Evolutionary conservation across 148 eudicot species (phyloP).

Genomic region (Polygonum aviculare): DNA sequence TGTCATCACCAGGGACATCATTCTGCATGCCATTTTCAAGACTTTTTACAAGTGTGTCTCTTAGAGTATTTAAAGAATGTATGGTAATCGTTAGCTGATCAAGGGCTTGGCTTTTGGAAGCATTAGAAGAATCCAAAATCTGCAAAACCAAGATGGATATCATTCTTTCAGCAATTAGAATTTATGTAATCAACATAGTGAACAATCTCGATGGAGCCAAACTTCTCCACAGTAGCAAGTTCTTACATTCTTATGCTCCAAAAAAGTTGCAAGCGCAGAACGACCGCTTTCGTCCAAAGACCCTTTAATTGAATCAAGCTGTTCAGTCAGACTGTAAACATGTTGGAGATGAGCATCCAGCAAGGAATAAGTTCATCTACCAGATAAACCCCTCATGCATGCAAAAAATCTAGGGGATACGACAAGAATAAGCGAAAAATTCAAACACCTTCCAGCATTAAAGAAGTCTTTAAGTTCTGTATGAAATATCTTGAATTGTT

Average conservation of each 20-base stretch:
- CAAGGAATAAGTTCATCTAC: neutral
- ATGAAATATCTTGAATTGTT: constrained; percentile 85
- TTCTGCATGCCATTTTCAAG: constrained; percentile 91
- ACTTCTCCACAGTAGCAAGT: neutral
- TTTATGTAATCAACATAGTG: neutral
- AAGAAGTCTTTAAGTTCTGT: constrained; percentile 93
- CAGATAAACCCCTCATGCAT: neutral
- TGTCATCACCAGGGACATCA: constrained; percentile 86
- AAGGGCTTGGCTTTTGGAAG: constrained; percentile 28
- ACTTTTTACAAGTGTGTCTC: constrained; percentile 61
- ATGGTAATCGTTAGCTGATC: constrained; percentile 41
- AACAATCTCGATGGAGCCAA: neutral
- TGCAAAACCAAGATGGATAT: constrained; percentile 16
- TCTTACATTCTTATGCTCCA: constrained; percentile 69
- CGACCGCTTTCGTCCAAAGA: constrained; percentile 53
- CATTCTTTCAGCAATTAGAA: neutral
- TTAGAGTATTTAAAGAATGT: constrained; percentile 50
- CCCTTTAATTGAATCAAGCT: constrained; percentile 69
- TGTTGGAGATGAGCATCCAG: neutral
- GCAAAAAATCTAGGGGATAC: neutral
- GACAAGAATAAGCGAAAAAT: neutral
- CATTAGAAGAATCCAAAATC: constrained; percentile 52
- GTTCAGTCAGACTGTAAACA: constrained; percentile 76
- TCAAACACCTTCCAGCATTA: constrained; percentile 89
- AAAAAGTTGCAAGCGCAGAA: constrained; percentile 50